Base-by-base conservation (phyloP, 2,329 filamentous ascomycete species). In the Neonectria ditissima region DNA sequence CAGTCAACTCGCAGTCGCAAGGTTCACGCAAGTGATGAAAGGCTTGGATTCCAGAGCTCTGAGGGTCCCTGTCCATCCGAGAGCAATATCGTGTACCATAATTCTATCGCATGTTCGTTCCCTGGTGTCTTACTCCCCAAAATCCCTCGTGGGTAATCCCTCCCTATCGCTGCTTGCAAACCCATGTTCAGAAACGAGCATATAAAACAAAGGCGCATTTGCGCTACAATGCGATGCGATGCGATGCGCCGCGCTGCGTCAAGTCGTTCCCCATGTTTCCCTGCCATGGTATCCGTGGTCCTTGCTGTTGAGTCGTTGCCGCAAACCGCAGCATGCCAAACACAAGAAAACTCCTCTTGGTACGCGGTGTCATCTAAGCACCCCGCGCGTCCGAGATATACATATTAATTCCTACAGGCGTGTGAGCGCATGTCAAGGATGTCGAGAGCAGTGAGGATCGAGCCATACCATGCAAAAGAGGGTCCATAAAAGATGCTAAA, bases 381-480 rank as follows among this genome's bases (percentile, higher is more conserved):
- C 44, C 41, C 55, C 52, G 60, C 51, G 60, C 41, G 60, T 44
- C 55, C 18, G 57, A 58, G 47, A 32, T 28, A 53, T 56, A 45
- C 56, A 43, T 39, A 56, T 63, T 55, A 63, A 63, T 51, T 45
- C 61, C 61, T 63, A 32, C 53, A 30, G 37, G 10, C 44, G 32
- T 51, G 53, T 63, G 30, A 63, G 60, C 55, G 52, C 54, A 47
- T 53, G 39, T 48, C 30, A 52, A 37, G 37, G 44, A 34, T 48
- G 26, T 22, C 47, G 50, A 58, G 39, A 39, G 32, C 43, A 45
- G 32, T 26, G 34, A 45, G 48, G 44, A 53, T 58, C 56, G 47
- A 41, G 28, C n/a, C 65, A 41, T 72, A 69, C 70, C 68, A 39
- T 71, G 62, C 58, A 63, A 47, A 47, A 71, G 59, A 60, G 47